phyloP scores from a whole-genome alignment of 257 asterid genomes.

The Solanum sejunctum region DNA sequence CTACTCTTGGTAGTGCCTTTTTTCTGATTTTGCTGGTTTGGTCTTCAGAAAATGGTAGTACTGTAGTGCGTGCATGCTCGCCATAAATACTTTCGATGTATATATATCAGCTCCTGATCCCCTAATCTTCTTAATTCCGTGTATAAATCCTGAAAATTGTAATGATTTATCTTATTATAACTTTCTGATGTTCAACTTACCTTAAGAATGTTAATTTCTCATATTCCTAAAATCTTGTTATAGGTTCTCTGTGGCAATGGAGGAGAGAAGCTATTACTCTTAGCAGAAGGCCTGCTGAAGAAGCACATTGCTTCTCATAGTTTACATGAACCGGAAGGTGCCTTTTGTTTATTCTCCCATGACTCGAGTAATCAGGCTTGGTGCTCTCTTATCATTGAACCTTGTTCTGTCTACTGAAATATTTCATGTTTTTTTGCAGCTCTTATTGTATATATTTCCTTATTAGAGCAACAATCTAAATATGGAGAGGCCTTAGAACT shows the following conservation, averaged over 20 bases:
- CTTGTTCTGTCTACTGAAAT: slow-evolving; percentile 18
- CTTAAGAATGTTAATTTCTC: slow-evolving; percentile 2
- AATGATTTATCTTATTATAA: background rate
- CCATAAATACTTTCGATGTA: background rate
- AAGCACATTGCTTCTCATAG: slow-evolving; percentile 86
- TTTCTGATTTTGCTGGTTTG: background rate
- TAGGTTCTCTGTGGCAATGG: slow-evolving; percentile 85
- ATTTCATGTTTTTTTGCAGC: slow-evolving; percentile 51
- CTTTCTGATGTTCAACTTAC: background rate
- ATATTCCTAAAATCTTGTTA: slow-evolving; percentile 10
- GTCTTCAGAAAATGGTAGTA: background rate
- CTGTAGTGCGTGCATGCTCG: background rate
- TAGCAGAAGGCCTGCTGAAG: slow-evolving; percentile 95
- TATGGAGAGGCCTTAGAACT: slow-evolving; percentile 73
- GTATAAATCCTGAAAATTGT: background rate
- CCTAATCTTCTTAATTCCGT: background rate
- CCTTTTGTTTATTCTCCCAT: slow-evolving; percentile 7
- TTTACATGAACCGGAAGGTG: slow-evolving; percentile 96
- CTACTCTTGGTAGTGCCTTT: background rate
- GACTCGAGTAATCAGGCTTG: slow-evolving; percentile 5
- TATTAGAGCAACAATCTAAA: slow-evolving; percentile 84
- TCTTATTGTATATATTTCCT: slow-evolving; percentile 69
- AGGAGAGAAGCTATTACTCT: slow-evolving; percentile 57
- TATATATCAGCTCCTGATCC: background rate
- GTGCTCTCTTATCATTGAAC: background rate